These are phyloP conservation scores for Acacia confusa DNA, from an alignment of 306 rosid genomes.

Conservation along the genomic window DNA sequence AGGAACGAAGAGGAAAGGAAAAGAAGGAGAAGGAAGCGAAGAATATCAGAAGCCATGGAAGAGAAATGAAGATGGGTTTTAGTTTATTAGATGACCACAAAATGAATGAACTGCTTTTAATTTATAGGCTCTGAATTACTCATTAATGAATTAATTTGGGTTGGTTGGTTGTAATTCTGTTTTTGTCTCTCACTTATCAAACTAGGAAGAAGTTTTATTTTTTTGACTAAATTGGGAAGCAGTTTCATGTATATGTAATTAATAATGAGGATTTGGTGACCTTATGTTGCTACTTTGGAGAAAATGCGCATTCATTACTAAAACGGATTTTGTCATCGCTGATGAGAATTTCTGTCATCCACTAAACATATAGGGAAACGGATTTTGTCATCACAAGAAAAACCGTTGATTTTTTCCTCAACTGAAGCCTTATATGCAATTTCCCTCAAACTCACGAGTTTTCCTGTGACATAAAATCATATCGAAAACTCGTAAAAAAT, in stretches of 20 bases:
- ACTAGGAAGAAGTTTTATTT: too few species aligned
- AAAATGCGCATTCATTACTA: not conserved
- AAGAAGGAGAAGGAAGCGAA: slow-evolving; percentile 24
- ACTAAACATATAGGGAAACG: too few species aligned
- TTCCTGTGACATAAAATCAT: too few species aligned
- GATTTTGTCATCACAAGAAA: too few species aligned
- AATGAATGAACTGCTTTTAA: not conserved
- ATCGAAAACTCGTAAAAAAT: too few species aligned
- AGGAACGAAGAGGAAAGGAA: not conserved
- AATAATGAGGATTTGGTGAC: not conserved
- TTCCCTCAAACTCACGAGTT: too few species aligned
- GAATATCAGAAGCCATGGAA: not conserved
- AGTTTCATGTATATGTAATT: not conserved
- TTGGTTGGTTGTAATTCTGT: not conserved
- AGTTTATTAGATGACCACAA: not conserved
- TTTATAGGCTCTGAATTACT: not conserved
- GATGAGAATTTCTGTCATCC: not conserved
- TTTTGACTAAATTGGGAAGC: not conserved
- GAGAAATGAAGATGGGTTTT: not conserved
- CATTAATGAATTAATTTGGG: not conserved
- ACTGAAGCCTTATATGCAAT: too few species aligned
- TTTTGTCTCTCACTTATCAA: not conserved
- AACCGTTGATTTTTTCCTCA: too few species aligned
- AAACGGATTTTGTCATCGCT: not conserved
- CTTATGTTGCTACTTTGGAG: not conserved